These are phyloP conservation scores for Botryotinia globosa DNA, from an alignment of 2,329 filamentous ascomycete species.

Conservation along the genomic window DNA sequence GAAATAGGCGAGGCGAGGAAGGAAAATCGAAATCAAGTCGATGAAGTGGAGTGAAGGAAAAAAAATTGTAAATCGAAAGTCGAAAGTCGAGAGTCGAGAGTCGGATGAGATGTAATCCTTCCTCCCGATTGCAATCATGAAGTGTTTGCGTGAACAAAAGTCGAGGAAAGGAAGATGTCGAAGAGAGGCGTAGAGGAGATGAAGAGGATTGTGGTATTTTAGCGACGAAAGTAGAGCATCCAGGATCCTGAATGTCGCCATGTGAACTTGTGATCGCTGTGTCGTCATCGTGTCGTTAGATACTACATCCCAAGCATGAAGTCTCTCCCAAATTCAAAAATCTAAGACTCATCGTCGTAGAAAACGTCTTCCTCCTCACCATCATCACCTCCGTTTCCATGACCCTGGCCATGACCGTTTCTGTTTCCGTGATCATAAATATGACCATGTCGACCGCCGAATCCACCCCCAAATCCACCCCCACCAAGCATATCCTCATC, in stretches of 20 bases:
- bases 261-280: neutral
- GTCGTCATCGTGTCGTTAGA: no score
- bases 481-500: conserved; percentile 9
- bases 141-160: neutral
- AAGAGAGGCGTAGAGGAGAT: neutral
- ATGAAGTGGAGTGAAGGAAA: neutral
- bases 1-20: neutral
- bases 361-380: neutral
- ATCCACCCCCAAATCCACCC: neutral
- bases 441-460: neutral
- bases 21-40: neutral
- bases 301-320: neutral
- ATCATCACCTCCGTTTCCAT: neutral
- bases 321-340: no score
- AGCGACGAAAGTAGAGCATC: neutral
- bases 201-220: neutral
- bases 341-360: conserved; percentile 5
- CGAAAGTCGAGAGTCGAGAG: neutral
- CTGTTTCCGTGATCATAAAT: neutral
- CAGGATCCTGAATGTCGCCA: neutral
- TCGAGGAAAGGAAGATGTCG: neutral
- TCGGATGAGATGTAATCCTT: neutral
- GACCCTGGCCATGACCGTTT: neutral
- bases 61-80: neutral
- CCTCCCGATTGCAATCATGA: neutral